Conservation (phyloP, 805 yeast genomes). For the Wilhelminamyces savonicus region DNA sequence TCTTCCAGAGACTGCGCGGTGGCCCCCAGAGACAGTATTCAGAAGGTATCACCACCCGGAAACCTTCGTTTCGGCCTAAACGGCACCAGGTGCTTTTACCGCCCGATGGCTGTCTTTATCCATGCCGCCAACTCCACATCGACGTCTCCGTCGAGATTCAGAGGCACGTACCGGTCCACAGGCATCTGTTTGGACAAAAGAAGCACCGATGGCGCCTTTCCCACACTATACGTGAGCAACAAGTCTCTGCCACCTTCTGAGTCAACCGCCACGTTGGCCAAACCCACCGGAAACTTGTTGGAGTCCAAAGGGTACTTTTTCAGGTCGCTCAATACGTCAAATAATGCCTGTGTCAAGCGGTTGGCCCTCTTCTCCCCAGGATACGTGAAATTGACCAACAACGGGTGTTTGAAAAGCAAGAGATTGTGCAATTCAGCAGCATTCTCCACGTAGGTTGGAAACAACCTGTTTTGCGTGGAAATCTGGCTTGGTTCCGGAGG, state of each 20-base stretch:
- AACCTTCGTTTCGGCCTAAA: too few relatives aligned
- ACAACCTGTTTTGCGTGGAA: slow-evolving; percentile 34
- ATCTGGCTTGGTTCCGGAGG: slow-evolving; percentile 33
- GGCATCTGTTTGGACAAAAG: slow-evolving; percentile 63
- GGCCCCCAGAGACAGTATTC: too few relatives aligned
- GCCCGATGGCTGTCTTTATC: too few relatives aligned
- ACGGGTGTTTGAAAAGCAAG: slow-evolving; percentile 50
- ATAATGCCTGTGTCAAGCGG: slow-evolving; percentile 56
- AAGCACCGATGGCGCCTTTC: slow-evolving; percentile 59
- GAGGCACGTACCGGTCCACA: too few relatives aligned
- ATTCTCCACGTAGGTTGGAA: slow-evolving; percentile 41
- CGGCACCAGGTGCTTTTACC: too few relatives aligned
- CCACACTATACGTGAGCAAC: slow-evolving; percentile 48
- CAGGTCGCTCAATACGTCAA: slow-evolving; percentile 23
- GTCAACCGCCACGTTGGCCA: slow-evolving; percentile 71
- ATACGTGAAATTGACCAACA: slow-evolving; percentile 65
- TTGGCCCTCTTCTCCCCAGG: slow-evolving; percentile 60
- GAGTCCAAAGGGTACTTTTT: slow-evolving; percentile 21
- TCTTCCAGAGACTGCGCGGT: too few relatives aligned
- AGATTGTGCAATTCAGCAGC: slow-evolving; percentile 54
- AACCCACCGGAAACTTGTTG: slow-evolving; percentile 39
- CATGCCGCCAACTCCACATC: too few relatives aligned
- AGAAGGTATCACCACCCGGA: too few relatives aligned
- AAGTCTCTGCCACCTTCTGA: slow-evolving; percentile 56
- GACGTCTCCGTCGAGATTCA: too few relatives aligned